Percentiles rank a stretch among this genome's conserved stretches.
Evolutionary conservation across 768 basidiomycete genomes (phyloP).

Genomic region (Hemileccinum rubropunctum): DNA sequence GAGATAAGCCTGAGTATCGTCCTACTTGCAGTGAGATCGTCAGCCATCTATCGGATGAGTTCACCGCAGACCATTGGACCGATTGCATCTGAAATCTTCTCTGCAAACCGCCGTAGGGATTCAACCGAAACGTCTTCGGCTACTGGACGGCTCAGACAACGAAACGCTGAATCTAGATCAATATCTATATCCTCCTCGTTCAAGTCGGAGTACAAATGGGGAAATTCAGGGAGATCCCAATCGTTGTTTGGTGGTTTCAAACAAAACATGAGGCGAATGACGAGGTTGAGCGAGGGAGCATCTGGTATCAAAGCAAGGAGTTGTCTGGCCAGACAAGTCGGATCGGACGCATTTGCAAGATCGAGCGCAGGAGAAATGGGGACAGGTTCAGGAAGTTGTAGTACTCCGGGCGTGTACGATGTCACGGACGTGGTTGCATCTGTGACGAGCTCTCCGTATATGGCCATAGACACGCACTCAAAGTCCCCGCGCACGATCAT

Average conservation of each 20-base stretch:
- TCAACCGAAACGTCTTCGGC: constrained; percentile 54
- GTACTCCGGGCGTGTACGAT: constrained; percentile 41
- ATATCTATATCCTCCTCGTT: constrained; percentile 48
- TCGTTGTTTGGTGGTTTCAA: constrained; percentile 77
- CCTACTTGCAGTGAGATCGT: constrained; percentile 33
- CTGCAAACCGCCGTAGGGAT: constrained; percentile 51
- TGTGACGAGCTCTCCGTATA: constrained; percentile 52
- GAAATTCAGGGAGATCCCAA: constrained; percentile 74
- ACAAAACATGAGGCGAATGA: constrained; percentile 74
- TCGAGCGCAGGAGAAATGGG: constrained; percentile 55
- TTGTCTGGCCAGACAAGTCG: constrained; percentile 57
- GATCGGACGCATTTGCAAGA: constrained; percentile 57
- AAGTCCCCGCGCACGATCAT: constrained; percentile 82
- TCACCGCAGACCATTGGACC: constrained; percentile 50
- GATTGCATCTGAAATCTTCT: constrained; percentile 52
- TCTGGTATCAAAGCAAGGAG: constrained; percentile 61
- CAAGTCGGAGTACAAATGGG: constrained; percentile 64
- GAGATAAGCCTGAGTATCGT: constrained; percentile 53
- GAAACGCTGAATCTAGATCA: constrained; percentile 56
- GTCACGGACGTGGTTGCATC: constrained; percentile 38
- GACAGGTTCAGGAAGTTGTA: constrained; percentile 34
- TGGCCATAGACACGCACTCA: constrained; percentile 49
- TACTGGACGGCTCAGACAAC: constrained; percentile 55
- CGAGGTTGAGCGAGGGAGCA: constrained; percentile 59
- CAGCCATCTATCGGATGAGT: background rate